Evolutionary conservation across 1,284 basidiomycete genomes (phyloP).

Genomic region (Ganoderma sinense): DNA sequence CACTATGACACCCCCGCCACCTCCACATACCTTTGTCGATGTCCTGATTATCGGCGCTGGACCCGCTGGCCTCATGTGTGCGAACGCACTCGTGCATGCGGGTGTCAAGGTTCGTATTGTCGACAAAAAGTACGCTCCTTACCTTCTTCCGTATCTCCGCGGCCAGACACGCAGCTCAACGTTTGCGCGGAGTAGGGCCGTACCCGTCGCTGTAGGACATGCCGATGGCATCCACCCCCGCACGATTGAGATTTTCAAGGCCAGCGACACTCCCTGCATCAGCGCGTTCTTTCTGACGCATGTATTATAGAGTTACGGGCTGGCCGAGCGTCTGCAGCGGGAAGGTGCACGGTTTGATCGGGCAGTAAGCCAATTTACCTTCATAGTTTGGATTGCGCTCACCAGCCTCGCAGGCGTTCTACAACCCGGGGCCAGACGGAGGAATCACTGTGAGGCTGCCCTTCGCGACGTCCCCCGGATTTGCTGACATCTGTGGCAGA

Average conservation of each 20-base stretch:
- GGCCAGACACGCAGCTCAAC: neutral
- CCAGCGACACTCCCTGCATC: slow-evolving; percentile 29
- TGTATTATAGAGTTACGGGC: slow-evolving; percentile 68
- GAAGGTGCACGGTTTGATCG: slow-evolving; percentile 76
- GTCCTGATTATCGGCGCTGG: slow-evolving; percentile 66
- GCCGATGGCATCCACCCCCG: slow-evolving; percentile 84
- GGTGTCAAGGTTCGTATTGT: slow-evolving; percentile 71
- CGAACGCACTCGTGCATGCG: slow-evolving; percentile 65
- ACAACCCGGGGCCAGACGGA: slow-evolving; percentile 66
- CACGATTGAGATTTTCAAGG: slow-evolving; percentile 81
- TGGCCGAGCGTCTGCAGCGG: slow-evolving; percentile 66
- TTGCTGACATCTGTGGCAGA: slow-evolving; percentile 43
- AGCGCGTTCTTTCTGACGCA: neutral
- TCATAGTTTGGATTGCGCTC: neutral
- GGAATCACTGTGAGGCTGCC: slow-evolving; percentile 60
- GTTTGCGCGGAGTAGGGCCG: slow-evolving; percentile 47
- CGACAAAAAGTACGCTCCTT: slow-evolving; percentile 63
- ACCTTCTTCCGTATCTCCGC: too few relatives aligned
- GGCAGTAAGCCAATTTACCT: slow-evolving; percentile 51
- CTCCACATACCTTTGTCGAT: slow-evolving; percentile 47
- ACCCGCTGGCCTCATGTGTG: slow-evolving; percentile 69
- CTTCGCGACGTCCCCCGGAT: neutral
- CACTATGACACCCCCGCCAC: neutral
- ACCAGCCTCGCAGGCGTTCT: slow-evolving; percentile 62
- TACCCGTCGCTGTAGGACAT: slow-evolving; percentile 70